These are phyloP conservation scores for Cystobasidiaceae sp. DNA, from an alignment of 1,284 basidiomycete genomes.

Conservation along the genomic window DNA sequence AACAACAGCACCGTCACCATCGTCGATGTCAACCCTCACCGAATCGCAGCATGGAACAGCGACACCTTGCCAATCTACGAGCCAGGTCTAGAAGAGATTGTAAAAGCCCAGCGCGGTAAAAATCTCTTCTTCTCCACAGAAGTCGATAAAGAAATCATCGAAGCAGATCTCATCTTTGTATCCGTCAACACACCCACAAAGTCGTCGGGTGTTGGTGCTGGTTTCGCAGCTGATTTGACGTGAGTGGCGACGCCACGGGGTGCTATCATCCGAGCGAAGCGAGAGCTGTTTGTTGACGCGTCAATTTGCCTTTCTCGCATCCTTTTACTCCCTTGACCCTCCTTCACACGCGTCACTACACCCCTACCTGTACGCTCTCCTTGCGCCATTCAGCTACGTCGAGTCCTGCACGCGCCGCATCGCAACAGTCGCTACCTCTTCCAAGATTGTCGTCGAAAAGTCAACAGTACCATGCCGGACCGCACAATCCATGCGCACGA, in stretches of 20 bases:
- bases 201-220: constrained; percentile 93
- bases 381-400: constrained; percentile 65
- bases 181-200: constrained; percentile 94
- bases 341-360: neutral
- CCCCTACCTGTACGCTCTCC: neutral
- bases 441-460: constrained; percentile 99
- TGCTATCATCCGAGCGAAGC: no score
- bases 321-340: neutral
- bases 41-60: constrained; percentile 93
- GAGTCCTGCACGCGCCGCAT: constrained; percentile 94
- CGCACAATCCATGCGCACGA: constrained; percentile 96
- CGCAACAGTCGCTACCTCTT: constrained; percentile 78
- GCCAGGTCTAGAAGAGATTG: constrained; percentile 91
- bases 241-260: no score
- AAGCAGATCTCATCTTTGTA: constrained; percentile 72
- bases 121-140: constrained; percentile 98
- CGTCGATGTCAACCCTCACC: constrained; percentile 90
- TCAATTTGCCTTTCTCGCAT: neutral
- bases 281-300: neutral
- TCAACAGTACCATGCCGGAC: constrained; percentile 98
- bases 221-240: constrained; percentile 97
- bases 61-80: constrained; percentile 77
- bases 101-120: constrained; percentile 77
- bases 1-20: constrained; percentile 70
- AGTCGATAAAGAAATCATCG: constrained; percentile 84